A percentile compares a stretch with the other conserved stretches of the same genome.
These are phyloP conservation scores for Fraxinus quadrangulata DNA, from an alignment of 257 asterid species.

Conservation along the genomic window DNA sequence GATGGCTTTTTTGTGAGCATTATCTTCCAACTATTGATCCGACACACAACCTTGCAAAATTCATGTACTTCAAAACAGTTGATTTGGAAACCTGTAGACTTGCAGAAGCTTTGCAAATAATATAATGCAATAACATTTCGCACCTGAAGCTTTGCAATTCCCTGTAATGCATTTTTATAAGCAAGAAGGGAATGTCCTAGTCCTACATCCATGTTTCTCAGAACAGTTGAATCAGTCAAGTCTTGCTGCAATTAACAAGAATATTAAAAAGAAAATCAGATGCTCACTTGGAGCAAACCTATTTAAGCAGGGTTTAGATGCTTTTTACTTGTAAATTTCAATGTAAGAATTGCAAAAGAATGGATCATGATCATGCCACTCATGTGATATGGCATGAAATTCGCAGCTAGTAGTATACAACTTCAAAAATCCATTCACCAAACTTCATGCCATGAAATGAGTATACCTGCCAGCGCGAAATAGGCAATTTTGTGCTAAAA, in stretches of 20 bases:
- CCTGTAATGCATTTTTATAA: slow-evolving; percentile 75
- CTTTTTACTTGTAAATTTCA: slow-evolving; percentile 1
- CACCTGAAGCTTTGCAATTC: slow-evolving; percentile 87
- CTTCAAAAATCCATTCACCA: neutral
- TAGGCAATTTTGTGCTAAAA: slow-evolving; percentile 49
- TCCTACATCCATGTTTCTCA: slow-evolving; percentile 57
- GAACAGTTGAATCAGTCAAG: slow-evolving; percentile 51
- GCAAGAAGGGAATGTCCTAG: slow-evolving; percentile 67
- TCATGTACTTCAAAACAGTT: neutral
- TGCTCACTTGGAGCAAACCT: neutral
- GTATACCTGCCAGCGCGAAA: slow-evolving; percentile 61
- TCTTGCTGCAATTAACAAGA: slow-evolving; percentile 47
- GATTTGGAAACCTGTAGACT: slow-evolving; percentile 31
- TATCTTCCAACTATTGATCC: no score
- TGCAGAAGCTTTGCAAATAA: neutral
- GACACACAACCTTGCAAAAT: no score
- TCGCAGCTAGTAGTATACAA: neutral
- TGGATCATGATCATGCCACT: neutral
- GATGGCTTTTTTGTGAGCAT: no score
- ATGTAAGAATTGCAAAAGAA: neutral
- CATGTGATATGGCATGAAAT: neutral
- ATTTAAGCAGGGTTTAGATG: slow-evolving; percentile 5
- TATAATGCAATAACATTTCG: neutral
- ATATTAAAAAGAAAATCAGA: slow-evolving; percentile 8
- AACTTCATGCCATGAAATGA: slow-evolving; percentile 2